Evolutionary conservation across 805 yeast genomes (phyloP).

Genomic region (Brettanomyces bruxellensis): DNA sequence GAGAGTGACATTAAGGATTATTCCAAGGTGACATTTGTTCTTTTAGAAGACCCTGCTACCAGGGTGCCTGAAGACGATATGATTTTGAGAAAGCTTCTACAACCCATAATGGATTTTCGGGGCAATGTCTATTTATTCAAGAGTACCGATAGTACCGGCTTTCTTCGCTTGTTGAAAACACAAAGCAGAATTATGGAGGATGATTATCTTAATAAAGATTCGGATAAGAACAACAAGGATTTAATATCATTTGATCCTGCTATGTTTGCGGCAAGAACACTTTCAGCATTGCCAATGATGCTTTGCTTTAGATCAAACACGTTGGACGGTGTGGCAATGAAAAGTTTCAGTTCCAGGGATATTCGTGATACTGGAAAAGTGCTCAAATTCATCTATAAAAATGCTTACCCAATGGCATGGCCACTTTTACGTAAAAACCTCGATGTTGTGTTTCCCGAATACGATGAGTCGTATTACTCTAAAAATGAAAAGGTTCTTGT

Average conservation of each 20-base stretch:
- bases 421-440: constrained; percentile 37
- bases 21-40: constrained; percentile 45
- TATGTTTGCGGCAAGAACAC: constrained; percentile 39
- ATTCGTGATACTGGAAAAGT: constrained; percentile 42
- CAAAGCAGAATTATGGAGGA: constrained; percentile 34
- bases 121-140: constrained; percentile 44
- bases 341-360: constrained; percentile 57
- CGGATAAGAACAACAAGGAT: constrained; percentile 2
- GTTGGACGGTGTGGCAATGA: constrained; percentile 42
- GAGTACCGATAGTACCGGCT: constrained; percentile 33
- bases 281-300: constrained; percentile 55
- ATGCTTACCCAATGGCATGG: constrained; percentile 42
- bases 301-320: constrained; percentile 51
- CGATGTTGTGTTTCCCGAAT: constrained; percentile 28
- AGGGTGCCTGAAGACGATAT: constrained; percentile 53
- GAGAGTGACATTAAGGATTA: constrained; percentile 21
- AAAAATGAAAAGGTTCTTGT: constrained; percentile 39
- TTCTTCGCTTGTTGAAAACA: constrained; percentile 28
- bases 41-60: constrained; percentile 40
- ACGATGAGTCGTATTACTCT: constrained; percentile 13
- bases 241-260: constrained; percentile 32
- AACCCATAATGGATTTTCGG: constrained; percentile 50
- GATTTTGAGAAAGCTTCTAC: constrained; percentile 50
- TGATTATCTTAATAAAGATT: constrained; percentile 35
- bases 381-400: constrained; percentile 38